These are phyloP conservation scores for Pythium monospermum DNA, from an alignment of 352 stramenopile genomes.

Conservation along the genomic window DNA sequence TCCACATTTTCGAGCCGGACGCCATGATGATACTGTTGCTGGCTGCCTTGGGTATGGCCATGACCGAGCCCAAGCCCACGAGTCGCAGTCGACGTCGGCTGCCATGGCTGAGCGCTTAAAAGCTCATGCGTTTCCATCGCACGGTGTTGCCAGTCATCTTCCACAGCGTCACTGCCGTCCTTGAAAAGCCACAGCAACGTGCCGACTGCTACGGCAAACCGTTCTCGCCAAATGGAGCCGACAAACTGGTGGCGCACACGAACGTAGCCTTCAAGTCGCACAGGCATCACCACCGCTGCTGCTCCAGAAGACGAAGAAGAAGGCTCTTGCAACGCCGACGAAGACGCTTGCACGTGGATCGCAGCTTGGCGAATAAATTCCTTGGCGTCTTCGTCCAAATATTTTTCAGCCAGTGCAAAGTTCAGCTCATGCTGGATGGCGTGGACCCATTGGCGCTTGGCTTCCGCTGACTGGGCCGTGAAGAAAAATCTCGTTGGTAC, in stretches of 20 bases:
- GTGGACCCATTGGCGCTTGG: conserved; percentile 50
- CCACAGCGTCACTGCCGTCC: conserved; percentile 26
- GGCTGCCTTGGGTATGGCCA: not conserved
- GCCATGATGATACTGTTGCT: conserved; percentile 21
- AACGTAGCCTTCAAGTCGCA: conserved; percentile 18
- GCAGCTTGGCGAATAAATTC: conserved; percentile 53
- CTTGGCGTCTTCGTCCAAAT: conserved; percentile 48
- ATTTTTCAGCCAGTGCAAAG: conserved; percentile 50
- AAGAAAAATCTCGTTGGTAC: conserved; percentile 28
- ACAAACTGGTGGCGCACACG: conserved; percentile 23
- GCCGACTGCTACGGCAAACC: conserved; percentile 15
- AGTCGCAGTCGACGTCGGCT: conserved; percentile 5
- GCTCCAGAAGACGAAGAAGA: not conserved
- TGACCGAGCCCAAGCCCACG: not conserved
- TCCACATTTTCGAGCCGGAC: conserved; percentile 61
- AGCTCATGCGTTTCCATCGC: conserved; percentile 53
- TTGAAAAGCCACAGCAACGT: conserved; percentile 21
- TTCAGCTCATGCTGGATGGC: conserved; percentile 54
- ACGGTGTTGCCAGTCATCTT: conserved; percentile 18
- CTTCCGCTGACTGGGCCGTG: conserved; percentile 25
- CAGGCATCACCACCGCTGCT: not conserved
- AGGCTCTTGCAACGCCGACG: not conserved
- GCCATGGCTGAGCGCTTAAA: conserved; percentile 45
- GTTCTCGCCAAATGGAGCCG: conserved; percentile 21
- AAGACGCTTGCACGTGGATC: conserved; percentile 12